Evolutionary conservation across 805 yeast species (phyloP), one percentile per base, ranked within the genome.

Genomic region (Sugiyamaella smithiae): DNA sequence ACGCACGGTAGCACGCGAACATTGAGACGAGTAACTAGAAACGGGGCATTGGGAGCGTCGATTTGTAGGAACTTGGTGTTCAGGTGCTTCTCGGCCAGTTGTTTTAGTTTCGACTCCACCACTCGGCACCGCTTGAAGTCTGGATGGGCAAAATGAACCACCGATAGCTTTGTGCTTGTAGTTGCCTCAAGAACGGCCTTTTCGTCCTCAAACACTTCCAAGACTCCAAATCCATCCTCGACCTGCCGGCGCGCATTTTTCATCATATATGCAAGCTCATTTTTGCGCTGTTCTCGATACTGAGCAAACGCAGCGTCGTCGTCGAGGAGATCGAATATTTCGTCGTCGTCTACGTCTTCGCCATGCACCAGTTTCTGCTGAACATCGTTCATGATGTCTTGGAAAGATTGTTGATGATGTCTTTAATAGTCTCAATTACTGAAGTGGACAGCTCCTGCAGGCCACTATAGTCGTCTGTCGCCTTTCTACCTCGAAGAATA

Each of bases 1-100:
- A 87, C 81, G 55, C 81, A 82, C 0, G 96, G 96, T 4, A 88
- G 69, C 8, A 84, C 81, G 60, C 83, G 78, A 43, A 88, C 73
- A 2, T 71, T 68, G 33, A 88, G 71, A 59, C 79, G 81, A 1
- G 79, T 67, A 3, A 81, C 88, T 40, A 88, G 67, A 59, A 88
- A 88, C 2, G 95, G 89, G 1, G 90, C 85, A 32, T 75, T 67
- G 29, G 71, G 76, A 0, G 86, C 96, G 47, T 75, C 70, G 3
- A 85, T 74, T 40, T 76, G 71, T 11, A 66, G 46, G 26, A 59
- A 57, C 36, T 70, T 72, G 1, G 85, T 70, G 1, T 70, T 67
- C 41, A 83, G 59, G 65, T 87, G 86, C 53, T 75, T 78, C 49
- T 72, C 73, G 0, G 91, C 80, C 5, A 87, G 58, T 16, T 63